Conservation (phyloP, 148 eudicot species). For the Chenopodium formosanum region DNA sequence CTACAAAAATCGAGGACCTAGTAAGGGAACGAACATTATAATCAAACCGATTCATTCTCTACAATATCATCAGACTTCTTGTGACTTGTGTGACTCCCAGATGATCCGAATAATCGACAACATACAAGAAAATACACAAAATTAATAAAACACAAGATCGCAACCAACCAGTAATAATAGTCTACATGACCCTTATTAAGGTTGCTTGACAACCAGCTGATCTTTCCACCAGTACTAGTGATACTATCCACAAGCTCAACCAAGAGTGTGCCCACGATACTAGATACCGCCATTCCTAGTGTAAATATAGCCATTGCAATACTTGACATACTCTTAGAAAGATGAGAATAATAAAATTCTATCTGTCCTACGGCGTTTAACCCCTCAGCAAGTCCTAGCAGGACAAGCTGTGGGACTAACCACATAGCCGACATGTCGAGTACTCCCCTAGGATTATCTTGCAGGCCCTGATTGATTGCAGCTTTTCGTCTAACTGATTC, state of each 20-base stretch:
- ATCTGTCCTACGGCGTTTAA: slow-evolving; percentile 39
- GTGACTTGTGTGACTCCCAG: neutral
- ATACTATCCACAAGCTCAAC: slow-evolving; percentile 20
- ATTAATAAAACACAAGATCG: slow-evolving; percentile 11
- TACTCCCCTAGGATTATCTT: slow-evolving; percentile 25
- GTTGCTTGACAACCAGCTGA: slow-evolving; percentile 25
- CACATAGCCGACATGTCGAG: slow-evolving; percentile 49
- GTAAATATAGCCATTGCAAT: slow-evolving; percentile 46
- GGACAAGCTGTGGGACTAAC: slow-evolving; percentile 40
- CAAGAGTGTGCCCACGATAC: slow-evolving; percentile 21
- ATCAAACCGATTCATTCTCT: slow-evolving; percentile 13
- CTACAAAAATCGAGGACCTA: neutral
- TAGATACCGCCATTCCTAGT: slow-evolving; percentile 38
- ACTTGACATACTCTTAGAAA: slow-evolving; percentile 64
- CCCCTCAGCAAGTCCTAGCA: slow-evolving; percentile 42
- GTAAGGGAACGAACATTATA: neutral
- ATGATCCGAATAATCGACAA: slow-evolving; percentile 14
- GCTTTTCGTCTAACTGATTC: slow-evolving; percentile 21
- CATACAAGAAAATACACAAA: slow-evolving; percentile 15
- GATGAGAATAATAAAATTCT: slow-evolving; percentile 46
- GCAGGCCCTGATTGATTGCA: slow-evolving; percentile 21
- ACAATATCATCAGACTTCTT: neutral
- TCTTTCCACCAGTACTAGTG: slow-evolving; percentile 11
- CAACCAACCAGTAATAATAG: slow-evolving; percentile 29
- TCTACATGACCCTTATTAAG: slow-evolving; percentile 31